Evolutionary conservation across 441 rosid genomes (phyloP), one percentile per base, ranked within the genome.

Genomic region (Biscutella laevigata): DNA sequence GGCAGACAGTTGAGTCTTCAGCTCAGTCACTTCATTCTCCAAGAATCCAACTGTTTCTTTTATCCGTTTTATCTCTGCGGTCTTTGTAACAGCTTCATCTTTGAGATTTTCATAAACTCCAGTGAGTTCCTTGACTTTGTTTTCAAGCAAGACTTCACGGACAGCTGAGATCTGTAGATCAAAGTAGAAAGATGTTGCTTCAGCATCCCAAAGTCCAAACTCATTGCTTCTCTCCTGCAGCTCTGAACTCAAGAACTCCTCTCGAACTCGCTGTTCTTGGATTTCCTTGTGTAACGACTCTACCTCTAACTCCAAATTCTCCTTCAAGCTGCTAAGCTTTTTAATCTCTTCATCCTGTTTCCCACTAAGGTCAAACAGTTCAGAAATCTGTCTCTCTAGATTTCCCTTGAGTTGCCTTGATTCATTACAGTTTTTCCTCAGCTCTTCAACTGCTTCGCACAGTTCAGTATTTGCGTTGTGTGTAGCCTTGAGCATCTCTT

Each of bases 181-280:
- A 33, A 84, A 84, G 71, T 75, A 81, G 69, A 84, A 84, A 4
- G 85, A 68, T 15, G 88, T 61, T 58, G 92, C 92, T 66, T 84
- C 92, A 20, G 76, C 77, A 53, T 84, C 88, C 92, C 92, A 84
- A 13, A 81, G 74, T 67, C 77, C 92, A 58, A 79, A 81, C 65
- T 84, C 88, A 56, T 77, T 77, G 67, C 70, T 69, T 67, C 68
- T 77, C 76, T 83, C 83, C 54, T 73, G 88, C 58, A 84, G 72
- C 70, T 81, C 88, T 2, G 71, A 74, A 66, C 74, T 74, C 72
- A 84, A 58, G 56, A 67, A 75, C 74, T 79, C 80, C 66, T 81
- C 92, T 64, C 76, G 67, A 30, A 72, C 69, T 61, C 74, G 62
- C 54, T 44, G 81, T 66, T 73, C 82, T 73, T 82, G 77, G 19